A percentile compares a stretch with the other conserved stretches of the same genome.
Conservation (phyloP, 371 early-diverging fungal species). For the Saksenaea oblongispora region DNA sequence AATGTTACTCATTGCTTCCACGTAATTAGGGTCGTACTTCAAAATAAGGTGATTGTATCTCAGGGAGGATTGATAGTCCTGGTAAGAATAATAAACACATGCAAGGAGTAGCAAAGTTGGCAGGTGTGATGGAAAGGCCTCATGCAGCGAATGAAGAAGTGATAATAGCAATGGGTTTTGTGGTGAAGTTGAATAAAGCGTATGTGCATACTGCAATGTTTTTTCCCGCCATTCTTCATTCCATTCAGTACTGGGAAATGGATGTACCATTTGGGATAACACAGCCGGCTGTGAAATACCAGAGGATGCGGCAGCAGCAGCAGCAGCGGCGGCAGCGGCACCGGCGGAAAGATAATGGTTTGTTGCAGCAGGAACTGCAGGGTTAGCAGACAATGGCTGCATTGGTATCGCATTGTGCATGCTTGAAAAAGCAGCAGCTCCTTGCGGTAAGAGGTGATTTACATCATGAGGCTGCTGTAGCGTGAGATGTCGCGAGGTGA, state of each 20-base stretch:
- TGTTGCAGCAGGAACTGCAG: conserved; percentile 13
- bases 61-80: conserved; percentile 70
- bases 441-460: conserved; percentile 11
- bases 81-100: conserved; percentile 84
- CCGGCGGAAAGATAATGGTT: conserved; percentile 26
- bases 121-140: conserved; percentile 68
- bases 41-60: conserved; percentile 82
- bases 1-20: conserved; percentile 92
- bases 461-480: conserved; percentile 12
- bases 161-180: conserved; percentile 53
- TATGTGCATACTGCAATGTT: conserved; percentile 68
- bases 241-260: conserved; percentile 20
- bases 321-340: conserved; percentile 37
- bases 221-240: conserved; percentile 62
- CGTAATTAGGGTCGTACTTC: conserved; percentile 78
- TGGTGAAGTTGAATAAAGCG: conserved; percentile 60
- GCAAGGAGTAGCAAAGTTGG: conserved; percentile 85
- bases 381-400: conserved; percentile 16
- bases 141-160: conserved; percentile 66
- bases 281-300: conserved; percentile 13
- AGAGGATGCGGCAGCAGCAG: conserved; percentile 24
- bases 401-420: conserved; percentile 5
- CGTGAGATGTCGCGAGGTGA: conserved; percentile 14
- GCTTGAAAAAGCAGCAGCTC: background rate
- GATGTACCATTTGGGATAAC: conserved; percentile 14